Evolutionary conservation across 1,284 basidiomycete genomes (phyloP), one percentile per base, ranked within the genome.

Genomic region (Mycena sp.): DNA sequence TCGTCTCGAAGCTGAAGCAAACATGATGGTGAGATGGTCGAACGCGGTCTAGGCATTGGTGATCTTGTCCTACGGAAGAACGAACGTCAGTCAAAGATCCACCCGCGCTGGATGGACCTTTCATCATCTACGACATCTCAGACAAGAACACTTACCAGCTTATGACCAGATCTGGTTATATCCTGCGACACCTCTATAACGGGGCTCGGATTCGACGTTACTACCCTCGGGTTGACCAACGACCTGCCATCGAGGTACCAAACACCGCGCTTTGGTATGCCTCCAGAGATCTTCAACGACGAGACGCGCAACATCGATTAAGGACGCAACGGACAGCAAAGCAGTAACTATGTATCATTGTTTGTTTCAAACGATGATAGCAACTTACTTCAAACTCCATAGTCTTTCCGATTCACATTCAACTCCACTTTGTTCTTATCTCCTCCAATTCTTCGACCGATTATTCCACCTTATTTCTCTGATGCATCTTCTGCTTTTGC

Each of bases 301-400:
- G 50, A 38, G 50, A 52, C 29, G 37, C 50, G 17, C 50, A 52
- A 52, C 50, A 52, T 50, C 32, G 49, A 21, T 50, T 50, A 32
- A 50, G 49, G 49, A 50, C 16, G 35, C 45, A 29, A 17, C 30
- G 48, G 23, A 32, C 30, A 50, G 48, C 29, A n/a, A n/a, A n/a
- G n/a, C n/a, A n/a, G 30, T 21, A 50, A 35, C 11, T 35, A 16
- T 37, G 48, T 50, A 50, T 50, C 30, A 2, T 25, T 50, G 17
- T 50, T 50, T 50, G n/a, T 6, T 14, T 35, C 30, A 2, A 4
- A 35, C 19, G 32, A 12, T 35, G 29, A 32, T 23, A 12, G 9
- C 30, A 19, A 16, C 30, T 50, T 3, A 45, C 28, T 45, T n/a
- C n/a, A 6, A 28, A 16, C 44, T 14, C 25, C 25, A 45, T 23